Percentiles rank a stretch among this genome's conserved stretches.
Conservation (phyloP, 345 rosid species). For the Clausena lansium region DNA sequence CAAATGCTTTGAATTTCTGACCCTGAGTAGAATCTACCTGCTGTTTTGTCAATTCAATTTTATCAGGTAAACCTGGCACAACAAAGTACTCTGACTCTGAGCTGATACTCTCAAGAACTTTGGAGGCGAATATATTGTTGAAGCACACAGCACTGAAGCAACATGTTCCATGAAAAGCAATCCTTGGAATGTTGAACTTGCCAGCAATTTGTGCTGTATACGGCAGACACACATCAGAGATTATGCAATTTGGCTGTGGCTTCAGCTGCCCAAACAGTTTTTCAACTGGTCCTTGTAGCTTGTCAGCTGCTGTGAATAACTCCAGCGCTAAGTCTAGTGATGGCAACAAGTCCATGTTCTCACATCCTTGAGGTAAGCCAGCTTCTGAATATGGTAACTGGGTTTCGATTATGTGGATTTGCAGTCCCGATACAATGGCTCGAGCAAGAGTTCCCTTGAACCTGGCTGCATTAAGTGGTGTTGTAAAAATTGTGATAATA, state of each 20-base stretch:
- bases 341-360: not conserved
- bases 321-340: not conserved
- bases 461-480: not conserved
- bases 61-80: slow-evolving; percentile 26
- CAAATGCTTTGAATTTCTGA: slow-evolving; percentile 14
- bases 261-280: slow-evolving; percentile 12
- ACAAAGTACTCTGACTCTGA: slow-evolving; percentile 16
- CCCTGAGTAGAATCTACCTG: slow-evolving; percentile 18
- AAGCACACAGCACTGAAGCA: slow-evolving; percentile 35
- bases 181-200: slow-evolving; percentile 33
- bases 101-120: not conserved
- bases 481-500: not conserved
- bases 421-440: not conserved
- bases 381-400: not conserved
- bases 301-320: not conserved
- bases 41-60: slow-evolving; percentile 18
- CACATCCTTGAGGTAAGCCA: not conserved
- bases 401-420: not conserved
- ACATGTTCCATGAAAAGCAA: slow-evolving; percentile 34
- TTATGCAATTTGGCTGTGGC: slow-evolving; percentile 31
- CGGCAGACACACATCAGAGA: slow-evolving; percentile 35
- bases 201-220: slow-evolving; percentile 29
- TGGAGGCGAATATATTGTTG: not conserved
- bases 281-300: slow-evolving; percentile 14
- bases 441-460: not conserved